These are phyloP conservation scores for Tulasnella sp. DNA, from an alignment of 768 basidiomycete genomes.

Conservation along the genomic window DNA sequence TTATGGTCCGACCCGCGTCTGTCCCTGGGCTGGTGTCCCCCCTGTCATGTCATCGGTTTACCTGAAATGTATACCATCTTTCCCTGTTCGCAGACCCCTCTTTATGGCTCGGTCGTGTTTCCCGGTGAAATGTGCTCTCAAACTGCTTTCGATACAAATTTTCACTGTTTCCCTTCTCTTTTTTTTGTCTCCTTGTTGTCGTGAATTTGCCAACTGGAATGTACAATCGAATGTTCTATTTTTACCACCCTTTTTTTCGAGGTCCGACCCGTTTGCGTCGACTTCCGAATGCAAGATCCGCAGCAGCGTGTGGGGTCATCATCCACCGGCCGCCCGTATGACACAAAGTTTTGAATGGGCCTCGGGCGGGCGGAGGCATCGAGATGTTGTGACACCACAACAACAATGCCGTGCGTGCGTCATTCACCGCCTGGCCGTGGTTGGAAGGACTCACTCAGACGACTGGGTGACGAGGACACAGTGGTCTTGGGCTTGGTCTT, in stretches of 20 bases:
- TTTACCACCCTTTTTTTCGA: too few relatives aligned
- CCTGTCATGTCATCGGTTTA: neutral
- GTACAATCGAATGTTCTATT: neutral
- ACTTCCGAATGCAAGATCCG: neutral
- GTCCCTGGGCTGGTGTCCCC: neutral
- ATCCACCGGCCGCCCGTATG: neutral
- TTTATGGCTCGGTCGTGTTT: neutral
- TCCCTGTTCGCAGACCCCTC: neutral
- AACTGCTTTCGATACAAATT: neutral
- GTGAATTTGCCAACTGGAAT: constrained; percentile 2
- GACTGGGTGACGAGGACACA: neutral
- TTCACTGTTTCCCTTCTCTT: too few relatives aligned
- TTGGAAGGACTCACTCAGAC: neutral
- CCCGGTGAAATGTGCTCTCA: neutral
- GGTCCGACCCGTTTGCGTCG: neutral
- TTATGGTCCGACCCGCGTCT: neutral
- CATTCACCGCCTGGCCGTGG: neutral
- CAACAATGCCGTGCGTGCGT: neutral
- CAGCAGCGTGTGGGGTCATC: neutral
- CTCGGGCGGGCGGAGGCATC: neutral
- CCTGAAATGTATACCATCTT: neutral
- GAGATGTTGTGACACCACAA: neutral
- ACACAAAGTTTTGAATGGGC: neutral
- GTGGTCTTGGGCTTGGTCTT: neutral
- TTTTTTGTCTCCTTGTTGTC: neutral